Conservation (phyloP, 345 rosid genomes). For the Heritiera littoralis region DNA sequence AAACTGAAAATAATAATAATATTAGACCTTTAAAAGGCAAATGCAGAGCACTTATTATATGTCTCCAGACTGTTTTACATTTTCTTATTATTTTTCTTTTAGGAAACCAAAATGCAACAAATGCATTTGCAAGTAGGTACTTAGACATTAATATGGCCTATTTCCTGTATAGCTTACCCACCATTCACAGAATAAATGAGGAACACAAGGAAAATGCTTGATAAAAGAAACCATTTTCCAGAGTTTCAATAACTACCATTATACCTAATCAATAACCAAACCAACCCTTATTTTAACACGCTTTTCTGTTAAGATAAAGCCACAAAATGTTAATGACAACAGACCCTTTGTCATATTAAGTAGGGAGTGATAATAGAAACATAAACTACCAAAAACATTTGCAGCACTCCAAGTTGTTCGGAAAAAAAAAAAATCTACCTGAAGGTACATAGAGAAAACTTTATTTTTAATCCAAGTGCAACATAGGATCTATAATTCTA, state of each 20-base stretch:
- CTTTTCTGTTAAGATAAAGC: constrained; percentile 1
- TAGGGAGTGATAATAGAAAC: neutral
- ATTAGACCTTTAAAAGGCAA: neutral
- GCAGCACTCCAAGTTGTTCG: neutral
- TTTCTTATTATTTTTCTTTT: neutral
- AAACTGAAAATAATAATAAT: neutral
- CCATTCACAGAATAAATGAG: neutral
- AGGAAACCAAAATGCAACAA: neutral
- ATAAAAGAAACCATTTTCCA: neutral
- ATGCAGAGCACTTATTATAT: neutral
- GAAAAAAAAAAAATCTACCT: neutral
- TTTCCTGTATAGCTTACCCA: constrained; percentile 1
- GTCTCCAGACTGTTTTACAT: neutral
- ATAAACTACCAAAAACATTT: neutral
- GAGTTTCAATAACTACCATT: neutral
- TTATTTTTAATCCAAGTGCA: neutral
- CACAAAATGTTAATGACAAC: constrained; percentile 15
- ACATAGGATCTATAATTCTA: neutral
- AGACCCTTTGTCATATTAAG: neutral
- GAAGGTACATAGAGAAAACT: neutral
- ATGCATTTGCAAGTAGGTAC: neutral
- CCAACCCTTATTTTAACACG: neutral
- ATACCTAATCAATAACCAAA: neutral
- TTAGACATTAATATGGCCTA: neutral
- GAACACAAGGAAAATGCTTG: neutral